Percentiles rank a stretch among this genome's conserved stretches.
These are phyloP conservation scores for Taphrina confusa DNA, from an alignment of 1,139 yeast genomes.

Conservation along the genomic window DNA sequence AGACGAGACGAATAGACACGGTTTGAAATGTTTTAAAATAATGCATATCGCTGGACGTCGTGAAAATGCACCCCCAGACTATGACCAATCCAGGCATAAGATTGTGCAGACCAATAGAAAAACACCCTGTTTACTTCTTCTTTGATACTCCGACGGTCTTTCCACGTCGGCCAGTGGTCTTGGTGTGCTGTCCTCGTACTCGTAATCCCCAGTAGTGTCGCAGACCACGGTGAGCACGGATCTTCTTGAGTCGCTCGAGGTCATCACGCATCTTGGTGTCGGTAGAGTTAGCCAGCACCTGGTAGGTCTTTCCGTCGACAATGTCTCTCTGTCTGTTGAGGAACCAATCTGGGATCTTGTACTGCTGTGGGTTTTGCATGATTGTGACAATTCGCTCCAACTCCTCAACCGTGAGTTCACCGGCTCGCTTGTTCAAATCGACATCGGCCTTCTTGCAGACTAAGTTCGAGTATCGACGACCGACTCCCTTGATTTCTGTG, in stretches of 20 bases:
- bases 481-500: conserved; percentile 98
- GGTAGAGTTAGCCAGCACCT: conserved; percentile 96
- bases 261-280: conserved; percentile 99
- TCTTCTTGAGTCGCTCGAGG: conserved; percentile 99
- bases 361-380: conserved; percentile 99
- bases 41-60: conserved; percentile 17
- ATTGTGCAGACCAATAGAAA: conserved; percentile 13
- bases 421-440: conserved; percentile 97
- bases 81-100: conserved; percentile 6
- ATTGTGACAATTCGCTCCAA: conserved; percentile 99
- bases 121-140: conserved; percentile 44
- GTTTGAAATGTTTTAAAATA: conserved; percentile 3
- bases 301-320: conserved; percentile 98
- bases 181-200: conserved; percentile 75
- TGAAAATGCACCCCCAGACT: conserved; percentile 8
- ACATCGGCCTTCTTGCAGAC: conserved; percentile 99
- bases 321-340: conserved; percentile 99
- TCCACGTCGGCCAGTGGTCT: conserved; percentile 97
- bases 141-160: conserved; percentile 53
- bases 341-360: conserved; percentile 99
- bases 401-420: conserved; percentile 99
- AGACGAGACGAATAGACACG: too few species aligned
- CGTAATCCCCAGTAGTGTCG: conserved; percentile 99
- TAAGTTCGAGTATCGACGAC: conserved; percentile 99
- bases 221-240: conserved; percentile 99